Base-by-base conservation (phyloP, 768 basidiomycete species). In the Auricularia heimuer region DNA sequence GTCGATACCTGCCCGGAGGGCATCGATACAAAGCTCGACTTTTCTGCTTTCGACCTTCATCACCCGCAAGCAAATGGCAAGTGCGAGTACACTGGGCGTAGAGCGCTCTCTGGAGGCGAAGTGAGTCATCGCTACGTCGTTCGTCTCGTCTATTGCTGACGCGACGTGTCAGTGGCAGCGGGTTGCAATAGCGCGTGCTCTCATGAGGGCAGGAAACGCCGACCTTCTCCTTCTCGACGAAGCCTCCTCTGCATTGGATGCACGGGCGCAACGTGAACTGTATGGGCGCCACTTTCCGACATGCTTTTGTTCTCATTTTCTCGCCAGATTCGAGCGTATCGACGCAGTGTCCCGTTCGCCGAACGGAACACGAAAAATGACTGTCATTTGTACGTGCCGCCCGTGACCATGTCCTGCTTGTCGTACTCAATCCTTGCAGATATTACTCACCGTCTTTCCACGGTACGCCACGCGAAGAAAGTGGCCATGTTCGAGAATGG, bases 201-300 rank as follows among this genome's bases (percentile, higher is more conserved):
- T 94, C 70, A 91, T 94, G 88, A 80, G 92, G 66, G 88, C 89
- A n/a, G 61, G 82, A 79, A 70, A 84, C 83, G 71, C 89, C 84
- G 90, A 94, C 74, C 76, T 94, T 14, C 77, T 94, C 37, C 75
- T 94, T 51, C 89, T 94, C 71, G 93, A 95, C 73, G 90, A 93
- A 77, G 90, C 91, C 88, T 90, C 90, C 0, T 90, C 89, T 37
- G 86, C 89, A 4, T 79, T 92, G 64, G 90, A 92, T 67, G 84
- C 89, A 21, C 85, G 85, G 70, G 91, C 90, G 0, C 90, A 93
- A 69, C 88, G 84, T 70, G 83, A 85, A 67, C 85, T 92, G 66
- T 60, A 18, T 6, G 29, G 11, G 18, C 6, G 18, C 54, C 8
- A 12, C 11, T n/a, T 10, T 2, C 24, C 18, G 29, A 10, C 14